Evolutionary conservation across 2,329 filamentous ascomycete species (phyloP), one percentile per base, ranked within the genome.

Genomic region (Pseudocercospora cruenta): DNA sequence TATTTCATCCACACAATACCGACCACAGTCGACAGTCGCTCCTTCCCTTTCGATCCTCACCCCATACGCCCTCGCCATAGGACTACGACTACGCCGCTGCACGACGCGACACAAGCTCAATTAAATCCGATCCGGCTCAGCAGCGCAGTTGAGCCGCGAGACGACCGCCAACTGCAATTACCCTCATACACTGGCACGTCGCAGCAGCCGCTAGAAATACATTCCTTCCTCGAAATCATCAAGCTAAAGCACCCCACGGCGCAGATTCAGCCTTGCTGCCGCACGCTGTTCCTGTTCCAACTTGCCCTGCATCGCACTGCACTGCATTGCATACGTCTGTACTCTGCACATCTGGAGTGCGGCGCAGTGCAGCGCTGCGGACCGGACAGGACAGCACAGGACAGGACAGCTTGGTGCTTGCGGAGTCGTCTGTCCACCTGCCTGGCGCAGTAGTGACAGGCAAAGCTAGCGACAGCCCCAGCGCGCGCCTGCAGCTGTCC

Each of bases 391-490:
- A 39, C 36, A 16, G 36, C 2, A 39, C 36, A 39, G 36, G 6
- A 16, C 36, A 39, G 36, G 14, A 39, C 36, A 39, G 36, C 36
- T 39, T 39, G 36, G 36, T 21, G 31, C 31, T 47, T 61, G 61
- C 61, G 47, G 60, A 67, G 62, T 59, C 55, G 45, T 58, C 47
- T 58, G 49, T 43, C 64, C 64, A 64, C 66, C 68, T 70, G 68
- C 68, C 68, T 68, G 68, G 68, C 55, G 68, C 68, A 66, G 63
- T 55, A 53, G 51, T 54, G 61, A 66, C 55, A 64, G 51, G 58
- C 58, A 51, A 62, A 60, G 60, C 54, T 63, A 69, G 62, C 64
- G 33, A 63, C 54, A 55, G 31, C 62, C 53, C 39, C 49, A 55
- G 45, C 49, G 28, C 47, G 31, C 57, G 10, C 24, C 62, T 47